A percentile compares a stretch with the other conserved stretches of the same genome.
These are phyloP conservation scores for Platanus orientalis DNA, from an alignment of 164 flowering plant genomes.

Conservation along the genomic window DNA sequence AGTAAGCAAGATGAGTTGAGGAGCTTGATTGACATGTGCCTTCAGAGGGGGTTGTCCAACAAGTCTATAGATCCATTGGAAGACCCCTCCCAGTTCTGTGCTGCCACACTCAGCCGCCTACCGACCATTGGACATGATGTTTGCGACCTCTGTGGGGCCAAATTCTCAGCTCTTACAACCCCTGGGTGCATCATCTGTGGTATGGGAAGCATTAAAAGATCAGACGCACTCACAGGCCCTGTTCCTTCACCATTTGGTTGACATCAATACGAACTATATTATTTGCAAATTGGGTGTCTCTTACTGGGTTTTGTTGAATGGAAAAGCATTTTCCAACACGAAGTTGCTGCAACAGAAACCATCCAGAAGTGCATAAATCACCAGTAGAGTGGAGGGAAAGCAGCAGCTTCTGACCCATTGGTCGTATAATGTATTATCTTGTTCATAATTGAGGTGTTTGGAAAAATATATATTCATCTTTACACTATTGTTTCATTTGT, in stretches of 20 bases:
- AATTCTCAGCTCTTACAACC: constrained; percentile 81
- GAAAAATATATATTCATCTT: no score
- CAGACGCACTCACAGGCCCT: constrained; percentile 73
- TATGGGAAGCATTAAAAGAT: constrained; percentile 98
- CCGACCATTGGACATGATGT: constrained; percentile 97
- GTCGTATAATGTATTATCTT: no score
- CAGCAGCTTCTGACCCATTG: no score
- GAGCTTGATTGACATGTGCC: constrained; percentile 81
- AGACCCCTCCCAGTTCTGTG: constrained; percentile 98
- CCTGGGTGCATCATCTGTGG: constrained; percentile 99
- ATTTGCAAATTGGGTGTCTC: background rate
- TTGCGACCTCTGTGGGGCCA: constrained; percentile 97
- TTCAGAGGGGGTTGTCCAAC: constrained; percentile 83
- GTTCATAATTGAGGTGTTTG: no score
- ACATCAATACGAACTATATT: constrained; percentile 8
- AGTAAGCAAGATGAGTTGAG: constrained; percentile 94
- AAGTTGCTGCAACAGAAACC: no score
- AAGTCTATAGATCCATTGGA: constrained; percentile 95
- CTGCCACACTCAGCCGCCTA: constrained; percentile 91
- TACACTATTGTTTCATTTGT: no score
- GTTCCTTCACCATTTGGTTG: constrained; percentile 96
- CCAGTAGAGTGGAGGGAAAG: no score
- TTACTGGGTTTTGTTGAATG: background rate
- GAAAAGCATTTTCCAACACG: background rate
- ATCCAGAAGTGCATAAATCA: no score